A percentile compares a stretch with the other conserved stretches of the same genome.
Conservation (phyloP, 768 basidiomycete species). For the Lyophyllum shimeji region DNA sequence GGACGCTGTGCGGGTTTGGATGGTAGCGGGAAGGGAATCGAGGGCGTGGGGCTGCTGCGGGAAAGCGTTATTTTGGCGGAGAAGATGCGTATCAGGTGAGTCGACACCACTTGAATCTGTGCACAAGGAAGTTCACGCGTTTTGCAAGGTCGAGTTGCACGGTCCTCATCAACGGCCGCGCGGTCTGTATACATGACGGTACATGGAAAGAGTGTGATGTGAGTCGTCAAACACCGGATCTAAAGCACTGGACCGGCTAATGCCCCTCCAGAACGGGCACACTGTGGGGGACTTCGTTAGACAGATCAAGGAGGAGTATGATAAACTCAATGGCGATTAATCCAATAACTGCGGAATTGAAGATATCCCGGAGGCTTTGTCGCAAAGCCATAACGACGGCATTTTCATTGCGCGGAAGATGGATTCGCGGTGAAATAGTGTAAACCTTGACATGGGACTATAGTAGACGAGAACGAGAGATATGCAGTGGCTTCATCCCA, state of each 20-base stretch:
- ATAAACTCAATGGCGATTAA: slow-evolving; percentile 49
- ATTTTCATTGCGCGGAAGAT: slow-evolving; percentile 1
- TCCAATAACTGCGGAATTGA: not conserved
- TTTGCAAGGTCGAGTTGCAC: slow-evolving; percentile 79
- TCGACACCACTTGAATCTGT: not conserved
- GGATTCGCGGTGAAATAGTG: slow-evolving; percentile 5
- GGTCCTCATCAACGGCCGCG: slow-evolving; percentile 66
- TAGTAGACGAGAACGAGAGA: not conserved
- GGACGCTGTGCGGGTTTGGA: slow-evolving; percentile 61
- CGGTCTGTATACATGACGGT: slow-evolving; percentile 75
- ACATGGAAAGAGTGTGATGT: slow-evolving; percentile 83
- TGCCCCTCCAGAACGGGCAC: slow-evolving; percentile 63
- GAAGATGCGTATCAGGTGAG: slow-evolving; percentile 57
- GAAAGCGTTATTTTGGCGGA: slow-evolving; percentile 51
- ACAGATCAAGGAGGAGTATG: slow-evolving; percentile 75
- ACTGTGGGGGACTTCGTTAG: slow-evolving; percentile 68
- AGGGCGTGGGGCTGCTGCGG: slow-evolving; percentile 64
- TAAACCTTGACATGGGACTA: slow-evolving; percentile 3
- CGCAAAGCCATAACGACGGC: not conserved
- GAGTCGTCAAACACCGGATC: slow-evolving; percentile 11
- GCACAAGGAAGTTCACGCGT: slow-evolving; percentile 1
- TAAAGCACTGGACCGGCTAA: slow-evolving; percentile 4
- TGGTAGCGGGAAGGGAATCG: slow-evolving; percentile 59
- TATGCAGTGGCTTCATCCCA: slow-evolving; percentile 39
- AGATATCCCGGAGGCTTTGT: not conserved